Base-by-base conservation (phyloP, 164 flowering plant genomes). In the Tinospora cordifolia region DNA sequence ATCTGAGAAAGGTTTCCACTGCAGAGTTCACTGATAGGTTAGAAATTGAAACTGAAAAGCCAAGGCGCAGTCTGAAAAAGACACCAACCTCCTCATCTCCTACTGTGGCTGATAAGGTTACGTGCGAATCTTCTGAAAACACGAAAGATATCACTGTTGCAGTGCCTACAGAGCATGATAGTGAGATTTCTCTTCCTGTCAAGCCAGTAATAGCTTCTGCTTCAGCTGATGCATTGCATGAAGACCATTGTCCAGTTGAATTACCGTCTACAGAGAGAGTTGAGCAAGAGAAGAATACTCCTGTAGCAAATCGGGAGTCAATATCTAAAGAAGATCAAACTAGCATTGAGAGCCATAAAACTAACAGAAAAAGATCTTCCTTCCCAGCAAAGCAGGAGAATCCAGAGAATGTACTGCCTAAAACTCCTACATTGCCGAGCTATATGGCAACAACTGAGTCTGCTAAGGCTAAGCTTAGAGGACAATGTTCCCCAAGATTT, bases 381-480 rank as follows among this genome's bases (percentile, higher is more conserved):
- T 72, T 74, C 14, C 77, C 87, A n/a, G 78, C 81, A n/a, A 93
- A 86, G 80, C 87, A 82, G 73, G 95, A 93, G 63, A 74, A 74
- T 70, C 54, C 76, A 9, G 97, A 90, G 70, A 91, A 85, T 75
- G 92, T 85, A 22, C 57, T 81, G 57, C 87, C 83, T 70, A 83
- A 76, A 72, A 83, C 82, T 73, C 88, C 93, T 41, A 76, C 82
- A 10, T n/a, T 92, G 65, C 99, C 99, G 27, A 94, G 99, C 78
- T 94, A 89, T 72, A 89, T 89, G 94, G 87, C 87, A 46, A 84
- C 89, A 71, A 89, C 94, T 76, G 81, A 85, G 83, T 89, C 94
- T 74, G 90, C 94, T 38, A 89, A 89, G 79, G 94, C 94, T 58
- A 89, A 86, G 84, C 81, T 87, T 63, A 81, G 88, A 62, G 85